phyloP scores from a whole-genome alignment of 2,329 filamentous ascomycete species.

The Akanthomyces dipterigenus region DNA sequence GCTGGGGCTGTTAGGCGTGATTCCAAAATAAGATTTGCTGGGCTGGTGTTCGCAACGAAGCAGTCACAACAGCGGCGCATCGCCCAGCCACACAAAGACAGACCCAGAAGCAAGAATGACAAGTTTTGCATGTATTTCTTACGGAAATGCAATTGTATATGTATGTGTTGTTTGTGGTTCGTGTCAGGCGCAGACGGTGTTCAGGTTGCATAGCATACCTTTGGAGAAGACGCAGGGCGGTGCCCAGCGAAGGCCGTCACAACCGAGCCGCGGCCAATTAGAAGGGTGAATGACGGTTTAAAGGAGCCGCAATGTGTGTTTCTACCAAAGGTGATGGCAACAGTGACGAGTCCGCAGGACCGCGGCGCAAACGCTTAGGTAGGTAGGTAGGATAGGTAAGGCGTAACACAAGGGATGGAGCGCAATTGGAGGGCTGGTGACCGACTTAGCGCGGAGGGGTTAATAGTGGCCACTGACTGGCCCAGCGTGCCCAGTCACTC shows the following conservation, averaged over 20 bases:
- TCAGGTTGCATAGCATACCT: constrained; percentile 6
- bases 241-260: background rate
- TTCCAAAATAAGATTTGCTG: constrained; percentile 3
- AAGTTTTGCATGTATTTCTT: background rate
- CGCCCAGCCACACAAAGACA: background rate
- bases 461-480: background rate
- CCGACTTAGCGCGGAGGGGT: background rate
- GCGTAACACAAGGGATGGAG: constrained; percentile 7
- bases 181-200: background rate
- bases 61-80: background rate
- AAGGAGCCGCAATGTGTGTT: background rate
- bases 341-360: background rate
- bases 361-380: constrained; percentile 2
- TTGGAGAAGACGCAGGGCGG: background rate
- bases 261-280: background rate
- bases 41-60: background rate
- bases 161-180: background rate
- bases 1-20: background rate
- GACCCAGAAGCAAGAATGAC: background rate
- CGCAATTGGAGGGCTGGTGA: background rate
- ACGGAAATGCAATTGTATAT: background rate
- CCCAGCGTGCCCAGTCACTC: too few relatives aligned
- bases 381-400: too few relatives aligned
- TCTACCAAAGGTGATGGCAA: background rate
- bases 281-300: background rate